phyloP scores from a whole-genome alignment of 352 stramenopile species.

The Thraustochytrium striatum region DNA sequence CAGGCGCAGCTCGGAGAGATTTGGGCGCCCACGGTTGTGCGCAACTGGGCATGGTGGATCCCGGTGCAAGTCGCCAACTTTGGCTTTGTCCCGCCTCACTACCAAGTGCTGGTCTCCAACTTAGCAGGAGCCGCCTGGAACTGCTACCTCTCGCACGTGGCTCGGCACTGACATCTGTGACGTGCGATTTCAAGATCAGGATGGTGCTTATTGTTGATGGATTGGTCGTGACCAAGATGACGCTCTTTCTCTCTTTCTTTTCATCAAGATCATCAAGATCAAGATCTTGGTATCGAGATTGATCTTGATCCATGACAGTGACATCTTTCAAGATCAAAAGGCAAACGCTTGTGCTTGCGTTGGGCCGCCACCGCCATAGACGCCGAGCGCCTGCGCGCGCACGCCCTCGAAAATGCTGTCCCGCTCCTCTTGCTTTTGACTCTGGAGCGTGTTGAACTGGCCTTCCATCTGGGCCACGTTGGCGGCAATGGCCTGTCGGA shows the following conservation, averaged over 20 bases:
- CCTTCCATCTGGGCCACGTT: conserved; percentile 11
- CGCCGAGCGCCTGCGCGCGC: background rate
- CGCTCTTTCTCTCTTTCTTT: too few species aligned
- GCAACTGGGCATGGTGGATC: conserved; percentile 59
- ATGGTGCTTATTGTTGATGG: too few species aligned
- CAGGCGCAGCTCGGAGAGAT: conserved; percentile 48
- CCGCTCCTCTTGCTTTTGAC: background rate
- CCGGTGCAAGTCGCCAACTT: conserved; percentile 61
- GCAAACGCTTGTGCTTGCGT: too few species aligned
- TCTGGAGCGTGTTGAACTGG: background rate
- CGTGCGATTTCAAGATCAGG: too few species aligned
- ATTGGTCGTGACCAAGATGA: too few species aligned
- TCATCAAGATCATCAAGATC: too few species aligned
- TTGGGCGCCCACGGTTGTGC: conserved; percentile 43
- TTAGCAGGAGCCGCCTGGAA: conserved; percentile 56
- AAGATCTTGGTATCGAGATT: too few species aligned
- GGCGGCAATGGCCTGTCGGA: conserved; percentile 9
- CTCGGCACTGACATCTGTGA: too few species aligned
- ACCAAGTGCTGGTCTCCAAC: conserved; percentile 58
- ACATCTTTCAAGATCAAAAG: background rate
- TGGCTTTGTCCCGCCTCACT: conserved; percentile 52
- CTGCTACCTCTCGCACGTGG: conserved; percentile 7
- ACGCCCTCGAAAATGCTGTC: conserved; percentile 12
- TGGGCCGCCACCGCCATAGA: background rate
- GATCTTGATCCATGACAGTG: background rate